Base-by-base conservation (phyloP, 2,329 filamentous ascomycete species). In the Pseudogymnoascus sp. region DNA sequence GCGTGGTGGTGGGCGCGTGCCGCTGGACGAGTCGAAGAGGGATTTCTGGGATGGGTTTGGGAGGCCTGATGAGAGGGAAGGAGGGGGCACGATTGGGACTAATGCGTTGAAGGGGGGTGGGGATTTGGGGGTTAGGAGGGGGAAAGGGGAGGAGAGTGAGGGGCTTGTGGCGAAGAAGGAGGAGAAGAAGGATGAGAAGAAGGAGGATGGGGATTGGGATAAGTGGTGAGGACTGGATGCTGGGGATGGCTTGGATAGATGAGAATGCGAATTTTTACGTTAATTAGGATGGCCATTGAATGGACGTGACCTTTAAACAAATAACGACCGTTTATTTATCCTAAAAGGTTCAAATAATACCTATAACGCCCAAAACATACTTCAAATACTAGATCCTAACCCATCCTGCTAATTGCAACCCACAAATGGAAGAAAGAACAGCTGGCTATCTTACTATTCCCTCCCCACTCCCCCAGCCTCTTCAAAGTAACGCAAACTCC, bases 41-140 rank as follows among this genome's bases (percentile, higher is more conserved):
- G 88, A 90, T 69, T 96, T 96, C 76, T 97, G 93, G 93, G 93
- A 96, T 74, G 88, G 89, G 69, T 96, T 97, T 76, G 88, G 91
- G 0, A 85, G 83, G 28, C 75, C 88, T 26, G 88, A 86, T 0
- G 83, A 65, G 17, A 17, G 33, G 65, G 65, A 19, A 65, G 47
- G 47, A 1, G 23, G 23, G 4, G 47, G 21, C 11, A 57, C 38
- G n/a, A 42, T 42, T 42, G 38, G 38, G 38, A 42, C 38, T n/a
- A 42, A 42, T 42, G 38, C 38, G 17, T 42, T 42, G 38, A 42
- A 9, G 38, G 38, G 38, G 38, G 40, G 40, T 44, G 40, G 40
- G 40, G 40, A 44, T 44, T 44, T 44, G 40, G 40, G 40, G 19
- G 40, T 44, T 15, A 44, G 19, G 40, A 44, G 40, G 40, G 19